Evolutionary conservation across 176 grass and related monocot genomes (phyloP).

Genomic region (Triticum urartu): DNA sequence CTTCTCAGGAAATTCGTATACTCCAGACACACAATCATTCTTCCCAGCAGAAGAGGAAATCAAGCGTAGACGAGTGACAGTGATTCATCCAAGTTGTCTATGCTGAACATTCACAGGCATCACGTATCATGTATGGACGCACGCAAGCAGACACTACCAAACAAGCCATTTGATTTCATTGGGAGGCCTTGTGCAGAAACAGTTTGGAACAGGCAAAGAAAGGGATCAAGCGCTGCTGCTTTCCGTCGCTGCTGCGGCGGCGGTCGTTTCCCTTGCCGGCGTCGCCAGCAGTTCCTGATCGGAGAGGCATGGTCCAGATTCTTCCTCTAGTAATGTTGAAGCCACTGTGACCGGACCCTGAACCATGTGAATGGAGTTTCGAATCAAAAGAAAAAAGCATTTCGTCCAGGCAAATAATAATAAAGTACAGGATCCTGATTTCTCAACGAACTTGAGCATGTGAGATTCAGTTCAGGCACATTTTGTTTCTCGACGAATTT

Average conservation of each 20-base stretch:
- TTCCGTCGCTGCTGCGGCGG: not conserved
- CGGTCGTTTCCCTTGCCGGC: not conserved
- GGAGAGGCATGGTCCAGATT: not conserved
- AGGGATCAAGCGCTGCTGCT: not conserved
- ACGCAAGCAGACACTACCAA: constrained; percentile 3
- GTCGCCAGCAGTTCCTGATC: not conserved
- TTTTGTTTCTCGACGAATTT: not conserved
- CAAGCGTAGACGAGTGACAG: not conserved
- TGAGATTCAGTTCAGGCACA: not conserved
- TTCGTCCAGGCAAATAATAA: not conserved
- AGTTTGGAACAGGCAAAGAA: not conserved
- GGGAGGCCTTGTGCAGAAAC: not conserved
- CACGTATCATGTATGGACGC: not conserved
- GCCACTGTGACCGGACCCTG: not conserved
- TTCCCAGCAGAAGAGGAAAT: too few relatives aligned
- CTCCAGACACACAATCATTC: too few relatives aligned
- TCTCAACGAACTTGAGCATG: not conserved
- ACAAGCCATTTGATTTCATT: constrained; percentile 42
- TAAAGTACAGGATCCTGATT: not conserved
- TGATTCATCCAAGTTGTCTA: not conserved
- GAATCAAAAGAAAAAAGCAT: not conserved
- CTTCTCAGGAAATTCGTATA: too few relatives aligned
- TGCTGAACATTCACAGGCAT: not conserved
- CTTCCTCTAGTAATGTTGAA: not conserved
- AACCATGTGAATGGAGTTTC: not conserved